A percentile compares a stretch with the other conserved stretches of the same genome.
Conservation (phyloP, 2,329 filamentous ascomycete species). For the Kalaharituber pfeilii region DNA sequence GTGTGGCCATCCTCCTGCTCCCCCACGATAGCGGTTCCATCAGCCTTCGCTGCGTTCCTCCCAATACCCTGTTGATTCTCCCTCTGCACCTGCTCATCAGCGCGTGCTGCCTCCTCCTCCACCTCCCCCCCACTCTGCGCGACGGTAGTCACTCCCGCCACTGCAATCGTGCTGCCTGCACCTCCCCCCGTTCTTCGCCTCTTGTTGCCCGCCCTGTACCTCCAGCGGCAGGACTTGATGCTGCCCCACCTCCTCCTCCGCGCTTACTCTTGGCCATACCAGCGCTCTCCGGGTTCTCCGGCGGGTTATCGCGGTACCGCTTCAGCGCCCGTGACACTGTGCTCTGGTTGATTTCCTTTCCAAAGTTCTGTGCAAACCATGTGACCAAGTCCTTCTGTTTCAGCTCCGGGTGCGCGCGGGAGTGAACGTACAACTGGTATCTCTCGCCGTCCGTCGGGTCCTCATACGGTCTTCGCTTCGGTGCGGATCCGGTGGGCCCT, state of each 20-base stretch:
- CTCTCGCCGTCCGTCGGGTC: not conserved
- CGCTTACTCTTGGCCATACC: not conserved
- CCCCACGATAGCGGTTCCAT: too few relatives aligned
- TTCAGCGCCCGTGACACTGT: not conserved
- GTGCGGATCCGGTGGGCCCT: not conserved
- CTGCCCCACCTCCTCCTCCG: not conserved
- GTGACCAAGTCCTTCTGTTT: slow-evolving; percentile 1
- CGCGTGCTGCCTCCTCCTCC: not conserved
- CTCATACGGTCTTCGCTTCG: not conserved
- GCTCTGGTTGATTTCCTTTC: slow-evolving; percentile 1
- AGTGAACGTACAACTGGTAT: not conserved
- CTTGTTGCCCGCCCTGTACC: not conserved
- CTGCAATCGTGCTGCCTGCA: not conserved
- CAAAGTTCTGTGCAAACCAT: not conserved
- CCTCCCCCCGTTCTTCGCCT: not conserved
- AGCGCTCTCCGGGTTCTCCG: not conserved
- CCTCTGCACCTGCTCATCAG: not conserved
- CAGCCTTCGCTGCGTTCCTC: not conserved
- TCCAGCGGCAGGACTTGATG: not conserved
- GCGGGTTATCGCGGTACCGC: not conserved
- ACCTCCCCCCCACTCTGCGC: not conserved
- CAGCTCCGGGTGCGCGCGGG: not conserved
- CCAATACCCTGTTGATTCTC: not conserved
- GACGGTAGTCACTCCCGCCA: not conserved
- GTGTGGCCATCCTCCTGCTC: not conserved